Conservation (phyloP, 139 green algal genomes). For the Haematococcus sp. region DNA sequence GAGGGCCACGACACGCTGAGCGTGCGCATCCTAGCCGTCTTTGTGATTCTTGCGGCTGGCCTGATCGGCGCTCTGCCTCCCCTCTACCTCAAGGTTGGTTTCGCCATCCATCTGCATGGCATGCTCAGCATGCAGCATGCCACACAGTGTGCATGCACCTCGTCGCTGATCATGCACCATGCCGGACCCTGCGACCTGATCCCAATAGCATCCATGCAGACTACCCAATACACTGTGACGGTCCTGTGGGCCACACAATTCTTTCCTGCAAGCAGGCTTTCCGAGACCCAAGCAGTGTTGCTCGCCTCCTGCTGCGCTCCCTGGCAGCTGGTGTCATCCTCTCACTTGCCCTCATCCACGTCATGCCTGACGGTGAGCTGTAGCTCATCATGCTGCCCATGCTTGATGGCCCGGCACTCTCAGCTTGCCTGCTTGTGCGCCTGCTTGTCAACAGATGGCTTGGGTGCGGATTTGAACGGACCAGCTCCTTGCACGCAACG, state of each 20-base stretch:
- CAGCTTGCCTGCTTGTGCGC: too few relatives aligned
- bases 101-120: background rate
- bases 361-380: constrained; percentile 16
- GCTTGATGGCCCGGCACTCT: too few relatives aligned
- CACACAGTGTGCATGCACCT: background rate
- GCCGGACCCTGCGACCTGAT: too few relatives aligned
- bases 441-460: too few relatives aligned
- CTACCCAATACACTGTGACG: too few relatives aligned
- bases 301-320: background rate
- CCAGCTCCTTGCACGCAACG: too few relatives aligned
- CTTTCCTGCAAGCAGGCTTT: constrained; percentile 1
- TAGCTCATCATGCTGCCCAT: background rate
- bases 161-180: background rate
- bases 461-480: too few relatives aligned
- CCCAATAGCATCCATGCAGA: too few relatives aligned
- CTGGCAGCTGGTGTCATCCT: constrained; percentile 26
- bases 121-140: too few relatives aligned
- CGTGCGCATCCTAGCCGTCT: constrained; percentile 21
- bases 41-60: constrained; percentile 15
- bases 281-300: background rate
- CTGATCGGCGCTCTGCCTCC: constrained; percentile 17
- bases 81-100: background rate
- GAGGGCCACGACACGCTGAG: constrained; percentile 11
- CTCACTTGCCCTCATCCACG: constrained; percentile 31
- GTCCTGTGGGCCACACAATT: background rate